These are phyloP conservation scores for Toxicodendron radicans DNA, from an alignment of 345 rosid genomes.

Conservation along the genomic window DNA sequence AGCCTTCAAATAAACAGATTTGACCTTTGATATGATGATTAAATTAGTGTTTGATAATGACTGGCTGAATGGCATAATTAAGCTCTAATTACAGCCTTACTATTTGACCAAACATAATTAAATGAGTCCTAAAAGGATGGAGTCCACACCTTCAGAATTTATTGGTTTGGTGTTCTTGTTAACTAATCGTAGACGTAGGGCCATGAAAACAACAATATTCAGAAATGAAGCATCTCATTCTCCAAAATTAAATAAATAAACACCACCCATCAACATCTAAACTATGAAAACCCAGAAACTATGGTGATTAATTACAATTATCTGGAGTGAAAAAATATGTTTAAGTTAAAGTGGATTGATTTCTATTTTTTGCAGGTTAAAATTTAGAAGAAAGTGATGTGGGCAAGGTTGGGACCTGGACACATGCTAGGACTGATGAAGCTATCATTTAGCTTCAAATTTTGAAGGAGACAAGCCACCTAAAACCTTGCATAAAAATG, in stretches of 20 bases:
- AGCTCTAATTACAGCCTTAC: background rate
- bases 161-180: conserved; percentile 2
- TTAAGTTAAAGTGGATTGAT: too few species aligned
- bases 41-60: conserved; percentile 16
- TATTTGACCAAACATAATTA: conserved; percentile 16
- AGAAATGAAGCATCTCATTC: background rate
- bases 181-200: conserved; percentile 1
- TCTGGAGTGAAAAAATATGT: background rate
- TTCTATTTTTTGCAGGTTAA: too few species aligned
- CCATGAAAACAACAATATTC: background rate
- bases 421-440: background rate
- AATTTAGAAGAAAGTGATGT: too few species aligned
- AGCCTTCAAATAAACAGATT: background rate
- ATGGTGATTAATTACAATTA: background rate
- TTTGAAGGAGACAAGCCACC: conserved; percentile 31
- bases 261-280: background rate
- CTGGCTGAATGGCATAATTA: conserved; percentile 10
- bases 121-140: background rate
- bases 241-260: too few species aligned
- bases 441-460: conserved; percentile 16
- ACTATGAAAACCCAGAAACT: conserved; percentile 7
- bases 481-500: background rate
- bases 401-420: background rate
- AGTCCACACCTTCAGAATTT: background rate
- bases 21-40: background rate